Base-by-base conservation (phyloP, 2,329 filamentous ascomycete species). In the Thielaviopsis populi region DNA sequence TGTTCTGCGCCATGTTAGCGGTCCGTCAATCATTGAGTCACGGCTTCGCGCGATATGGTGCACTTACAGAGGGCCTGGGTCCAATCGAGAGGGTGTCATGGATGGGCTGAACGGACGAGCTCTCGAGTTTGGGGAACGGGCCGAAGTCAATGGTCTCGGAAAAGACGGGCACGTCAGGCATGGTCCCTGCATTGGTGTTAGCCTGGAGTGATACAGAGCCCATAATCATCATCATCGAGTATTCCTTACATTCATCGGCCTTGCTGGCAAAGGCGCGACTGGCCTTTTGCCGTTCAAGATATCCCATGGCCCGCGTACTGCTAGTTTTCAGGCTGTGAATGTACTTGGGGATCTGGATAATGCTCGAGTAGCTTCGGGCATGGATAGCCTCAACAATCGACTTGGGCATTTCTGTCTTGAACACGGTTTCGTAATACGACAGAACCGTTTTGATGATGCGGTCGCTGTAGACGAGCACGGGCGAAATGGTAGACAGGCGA, bases 401-500 rank as follows among this genome's bases (percentile, higher is more conserved):
- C 41, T 81, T 72, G 63, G 74, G 75, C 19, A 83, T 70, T 0
- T 77, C 79, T 0, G 70, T 73, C 3, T 70, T 70, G 67, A 78
- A 83, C 67, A 82, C 78, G 0, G 73, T 22, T 81, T 69, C 3
- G 76, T 74, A 56, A 70, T 68, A 67, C 19, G 72, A 69, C 67
- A 77, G 67, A 63, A 75, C 66, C 8, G 69, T 68, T 30, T 63
- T 61, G 13, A 62, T 50, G 17, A 67, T 61, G 46, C 67, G 30
- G 13, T 61, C 54, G 50, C 78, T 76, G 53, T 75, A 68, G 0
- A 73, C 74, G 11, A 66, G 46, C 19, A 56, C 59, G 0, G 81
- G 81, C 0, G 80, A 74, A 1, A 83, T 69, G 0, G 75, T 79
- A 1, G 80, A 79, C 5, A 83, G 71, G 1, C 82, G 76, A 68